A percentile compares a stretch with the other conserved stretches of the same genome.
Conservation (phyloP, 140 eudicot species). For the Flaveria floridana region DNA sequence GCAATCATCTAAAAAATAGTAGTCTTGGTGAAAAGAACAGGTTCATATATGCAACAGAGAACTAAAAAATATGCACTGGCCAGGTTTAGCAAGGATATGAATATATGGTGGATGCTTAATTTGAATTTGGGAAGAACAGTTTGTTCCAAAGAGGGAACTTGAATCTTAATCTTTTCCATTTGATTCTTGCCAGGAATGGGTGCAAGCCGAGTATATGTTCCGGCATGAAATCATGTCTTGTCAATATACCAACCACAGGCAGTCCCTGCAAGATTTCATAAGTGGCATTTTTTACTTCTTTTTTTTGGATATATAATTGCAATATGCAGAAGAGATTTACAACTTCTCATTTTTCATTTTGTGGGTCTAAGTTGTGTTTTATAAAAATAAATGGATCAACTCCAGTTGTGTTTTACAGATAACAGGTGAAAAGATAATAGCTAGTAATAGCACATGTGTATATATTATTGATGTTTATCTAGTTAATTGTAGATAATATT, state of each 20-base stretch:
- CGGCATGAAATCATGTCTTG: conserved; percentile 95
- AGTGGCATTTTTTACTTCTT: not conserved
- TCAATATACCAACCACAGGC: conserved; percentile 88
- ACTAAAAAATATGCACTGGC: conserved; percentile 11
- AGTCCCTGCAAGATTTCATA: conserved; percentile 50
- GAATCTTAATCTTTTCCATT: conserved; percentile 74
- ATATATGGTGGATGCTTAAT: conserved; percentile 6
- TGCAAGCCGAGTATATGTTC: conserved; percentile 76
- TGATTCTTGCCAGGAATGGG: conserved; percentile 55
- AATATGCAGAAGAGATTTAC: not conserved
- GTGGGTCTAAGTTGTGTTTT: not conserved
- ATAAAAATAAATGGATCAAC: no score
- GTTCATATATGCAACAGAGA: conserved; percentile 19
- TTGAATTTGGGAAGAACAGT: conserved; percentile 33
- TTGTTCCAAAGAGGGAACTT: conserved; percentile 49
- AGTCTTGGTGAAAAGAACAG: not conserved
- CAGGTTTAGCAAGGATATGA: conserved; percentile 16
- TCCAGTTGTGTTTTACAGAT: no score
- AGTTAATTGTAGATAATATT: no score
- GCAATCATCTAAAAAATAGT: not conserved
- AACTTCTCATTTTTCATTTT: conserved; percentile 5
- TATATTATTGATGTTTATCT: no score
- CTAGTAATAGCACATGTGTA: no score
- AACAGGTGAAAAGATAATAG: no score
- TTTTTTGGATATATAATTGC: not conserved